Evolutionary conservation across 352 stramenopile genomes (phyloP).

Genomic region (Pythium rishiriense): DNA sequence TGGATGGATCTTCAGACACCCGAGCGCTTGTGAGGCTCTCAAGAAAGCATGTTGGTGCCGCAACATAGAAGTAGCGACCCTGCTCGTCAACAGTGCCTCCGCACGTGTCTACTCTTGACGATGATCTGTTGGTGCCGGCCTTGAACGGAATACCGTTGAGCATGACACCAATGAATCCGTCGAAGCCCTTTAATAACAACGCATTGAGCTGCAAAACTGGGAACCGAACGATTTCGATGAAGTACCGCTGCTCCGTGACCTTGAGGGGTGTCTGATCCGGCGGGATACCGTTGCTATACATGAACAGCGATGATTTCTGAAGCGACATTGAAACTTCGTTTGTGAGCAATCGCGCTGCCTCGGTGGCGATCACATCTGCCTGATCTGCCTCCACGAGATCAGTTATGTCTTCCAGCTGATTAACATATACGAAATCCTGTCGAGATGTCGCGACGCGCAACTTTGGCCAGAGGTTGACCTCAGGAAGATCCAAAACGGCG

Average conservation of each 20-base stretch:
- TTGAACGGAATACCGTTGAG: slow-evolving; percentile 67
- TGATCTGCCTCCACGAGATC: slow-evolving; percentile 9
- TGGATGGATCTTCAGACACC: background rate
- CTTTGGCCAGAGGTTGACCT: slow-evolving; percentile 62
- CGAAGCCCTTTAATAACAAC: slow-evolving; percentile 24
- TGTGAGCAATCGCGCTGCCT: slow-evolving; percentile 5
- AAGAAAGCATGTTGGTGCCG: slow-evolving; percentile 46
- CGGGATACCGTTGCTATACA: slow-evolving; percentile 73
- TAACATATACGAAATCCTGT: slow-evolving; percentile 43
- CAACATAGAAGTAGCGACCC: slow-evolving; percentile 53
- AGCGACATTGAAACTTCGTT: slow-evolving; percentile 55
- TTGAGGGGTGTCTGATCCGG: slow-evolving; percentile 27
- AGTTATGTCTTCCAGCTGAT: slow-evolving; percentile 48
- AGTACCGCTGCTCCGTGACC: slow-evolving; percentile 39
- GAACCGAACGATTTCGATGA: slow-evolving; percentile 63
- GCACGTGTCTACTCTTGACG: slow-evolving; percentile 33
- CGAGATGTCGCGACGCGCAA: slow-evolving; percentile 43
- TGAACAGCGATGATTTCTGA: slow-evolving; percentile 37
- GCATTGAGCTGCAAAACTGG: slow-evolving; percentile 34
- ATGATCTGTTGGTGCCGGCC: background rate
- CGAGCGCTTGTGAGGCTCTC: slow-evolving; percentile 3
- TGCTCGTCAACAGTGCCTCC: slow-evolving; percentile 47
- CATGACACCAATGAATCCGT: slow-evolving; percentile 50
- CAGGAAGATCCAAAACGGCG: slow-evolving; percentile 58
- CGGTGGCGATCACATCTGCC: background rate